Percentiles rank a stretch among this genome's conserved stretches.
These are phyloP conservation scores for Arbutus unedo DNA, from an alignment of 148 eudicot genomes.

Conservation along the genomic window DNA sequence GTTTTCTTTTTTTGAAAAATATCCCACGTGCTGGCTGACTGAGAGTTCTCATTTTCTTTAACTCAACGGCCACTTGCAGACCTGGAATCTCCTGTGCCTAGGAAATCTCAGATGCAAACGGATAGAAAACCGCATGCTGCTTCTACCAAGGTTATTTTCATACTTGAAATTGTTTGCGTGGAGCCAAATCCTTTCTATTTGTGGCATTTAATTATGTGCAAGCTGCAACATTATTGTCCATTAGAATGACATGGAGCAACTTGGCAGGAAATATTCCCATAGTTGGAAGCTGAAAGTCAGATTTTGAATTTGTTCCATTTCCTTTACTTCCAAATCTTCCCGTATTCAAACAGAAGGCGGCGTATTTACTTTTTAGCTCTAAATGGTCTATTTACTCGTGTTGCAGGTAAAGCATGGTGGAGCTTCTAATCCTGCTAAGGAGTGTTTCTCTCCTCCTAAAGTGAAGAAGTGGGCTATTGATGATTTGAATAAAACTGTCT, in stretches of 20 bases:
- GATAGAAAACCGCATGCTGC: conserved; percentile 27
- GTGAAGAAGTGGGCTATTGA: conserved; percentile 84
- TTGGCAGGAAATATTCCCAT: background rate
- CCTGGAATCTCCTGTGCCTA: conserved; percentile 36
- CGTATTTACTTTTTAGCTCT: background rate
- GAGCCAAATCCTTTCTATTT: background rate
- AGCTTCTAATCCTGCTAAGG: conserved; percentile 33
- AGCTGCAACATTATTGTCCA: background rate
- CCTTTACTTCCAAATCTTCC: background rate
- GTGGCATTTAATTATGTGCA: background rate
- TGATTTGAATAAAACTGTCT: conserved; percentile 62
- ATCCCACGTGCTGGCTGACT: background rate
- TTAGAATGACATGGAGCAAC: background rate
- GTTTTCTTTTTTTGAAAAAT: background rate
- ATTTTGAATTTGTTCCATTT: conserved; percentile 4
- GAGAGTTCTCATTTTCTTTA: conserved; percentile 1
- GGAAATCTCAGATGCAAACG: conserved; percentile 42
- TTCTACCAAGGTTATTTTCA: conserved; percentile 30
- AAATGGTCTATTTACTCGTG: background rate
- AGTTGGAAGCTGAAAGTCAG: background rate
- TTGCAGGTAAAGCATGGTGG: conserved; percentile 21
- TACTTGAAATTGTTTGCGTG: background rate
- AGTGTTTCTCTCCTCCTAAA: conserved; percentile 47
- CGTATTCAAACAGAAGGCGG: background rate
- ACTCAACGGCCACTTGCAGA: conserved; percentile 42